Evolutionary conservation across 306 rosid species (phyloP).

Genomic region (Begonia masoniana): DNA sequence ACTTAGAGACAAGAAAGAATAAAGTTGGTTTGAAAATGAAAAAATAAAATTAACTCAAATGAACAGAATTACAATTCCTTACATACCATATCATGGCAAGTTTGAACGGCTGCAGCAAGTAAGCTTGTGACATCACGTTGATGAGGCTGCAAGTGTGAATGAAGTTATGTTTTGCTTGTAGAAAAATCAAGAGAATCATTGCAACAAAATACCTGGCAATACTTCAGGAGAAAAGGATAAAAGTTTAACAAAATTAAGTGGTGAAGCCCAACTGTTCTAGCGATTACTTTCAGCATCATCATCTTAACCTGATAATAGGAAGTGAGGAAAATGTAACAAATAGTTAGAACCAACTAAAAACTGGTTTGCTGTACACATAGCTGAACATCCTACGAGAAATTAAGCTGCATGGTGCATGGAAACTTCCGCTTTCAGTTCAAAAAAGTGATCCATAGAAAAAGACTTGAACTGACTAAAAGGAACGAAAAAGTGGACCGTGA

Average conservation of each 20-base stretch:
- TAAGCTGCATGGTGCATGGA: no score
- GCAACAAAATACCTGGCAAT: conserved; percentile 39
- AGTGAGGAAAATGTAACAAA: conserved; percentile 12
- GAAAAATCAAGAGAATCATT: background rate
- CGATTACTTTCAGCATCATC: conserved; percentile 85
- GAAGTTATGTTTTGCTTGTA: conserved; percentile 5
- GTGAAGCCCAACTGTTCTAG: conserved; percentile 81
- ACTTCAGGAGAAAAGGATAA: conserved; percentile 63
- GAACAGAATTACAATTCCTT: conserved; percentile 1
- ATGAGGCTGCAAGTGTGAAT: conserved; percentile 45
- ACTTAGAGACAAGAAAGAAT: no score
- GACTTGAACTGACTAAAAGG: no score
- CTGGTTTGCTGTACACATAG: no score
- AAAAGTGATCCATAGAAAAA: no score
- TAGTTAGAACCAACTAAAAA: background rate
- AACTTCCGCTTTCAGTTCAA: no score
- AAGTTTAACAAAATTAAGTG: conserved; percentile 50
- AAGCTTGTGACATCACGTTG: conserved; percentile 65
- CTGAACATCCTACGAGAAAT: no score
- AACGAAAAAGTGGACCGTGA: no score
- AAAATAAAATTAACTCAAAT: background rate
- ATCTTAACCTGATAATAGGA: conserved; percentile 52
- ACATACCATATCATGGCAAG: conserved; percentile 90
- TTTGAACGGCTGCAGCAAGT: conserved; percentile 82
- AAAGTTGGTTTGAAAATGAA: background rate